phyloP scores from a whole-genome alignment of 768 basidiomycete species.

The Trametes elegans region DNA sequence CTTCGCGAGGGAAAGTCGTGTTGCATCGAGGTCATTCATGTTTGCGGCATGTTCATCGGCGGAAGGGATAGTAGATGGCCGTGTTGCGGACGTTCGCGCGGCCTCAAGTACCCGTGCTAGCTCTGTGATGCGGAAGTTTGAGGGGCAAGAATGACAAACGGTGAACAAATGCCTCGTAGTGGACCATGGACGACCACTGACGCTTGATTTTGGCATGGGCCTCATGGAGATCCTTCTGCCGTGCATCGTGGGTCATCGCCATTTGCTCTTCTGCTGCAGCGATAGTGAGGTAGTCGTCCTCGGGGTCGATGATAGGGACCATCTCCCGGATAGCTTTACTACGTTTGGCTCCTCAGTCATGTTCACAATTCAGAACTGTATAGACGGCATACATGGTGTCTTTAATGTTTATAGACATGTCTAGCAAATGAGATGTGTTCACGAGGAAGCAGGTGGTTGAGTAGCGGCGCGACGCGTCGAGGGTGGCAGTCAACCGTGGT shows the following conservation, averaged over 20 bases:
- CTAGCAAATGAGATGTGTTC: background rate
- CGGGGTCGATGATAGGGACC: constrained; percentile 71
- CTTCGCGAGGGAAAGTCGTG: constrained; percentile 65
- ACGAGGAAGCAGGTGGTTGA: background rate
- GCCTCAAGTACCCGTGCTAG: constrained; percentile 63
- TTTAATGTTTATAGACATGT: constrained; percentile 27
- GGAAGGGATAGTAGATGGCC: constrained; percentile 69
- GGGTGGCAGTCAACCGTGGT: too few relatives aligned
- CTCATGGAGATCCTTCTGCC: constrained; percentile 69
- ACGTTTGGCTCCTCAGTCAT: background rate
- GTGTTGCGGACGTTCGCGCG: constrained; percentile 66
- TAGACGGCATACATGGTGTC: constrained; percentile 23
- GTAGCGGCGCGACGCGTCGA: too few relatives aligned
- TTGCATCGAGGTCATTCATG: constrained; percentile 64
- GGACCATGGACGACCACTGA: constrained; percentile 22
- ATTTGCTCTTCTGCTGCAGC: constrained; percentile 72
- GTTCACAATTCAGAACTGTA: background rate
- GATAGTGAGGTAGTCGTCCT: constrained; percentile 76
- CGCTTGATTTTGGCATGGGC: constrained; percentile 66
- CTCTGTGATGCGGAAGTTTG: constrained; percentile 37
- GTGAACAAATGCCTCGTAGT: background rate
- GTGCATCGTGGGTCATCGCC: constrained; percentile 49
- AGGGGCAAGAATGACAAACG: background rate
- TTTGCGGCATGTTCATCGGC: constrained; percentile 56
- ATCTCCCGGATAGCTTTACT: constrained; percentile 72